Evolutionary conservation across 805 yeast genomes (phyloP).

Genomic region (Tetrapisispora fleetii): DNA sequence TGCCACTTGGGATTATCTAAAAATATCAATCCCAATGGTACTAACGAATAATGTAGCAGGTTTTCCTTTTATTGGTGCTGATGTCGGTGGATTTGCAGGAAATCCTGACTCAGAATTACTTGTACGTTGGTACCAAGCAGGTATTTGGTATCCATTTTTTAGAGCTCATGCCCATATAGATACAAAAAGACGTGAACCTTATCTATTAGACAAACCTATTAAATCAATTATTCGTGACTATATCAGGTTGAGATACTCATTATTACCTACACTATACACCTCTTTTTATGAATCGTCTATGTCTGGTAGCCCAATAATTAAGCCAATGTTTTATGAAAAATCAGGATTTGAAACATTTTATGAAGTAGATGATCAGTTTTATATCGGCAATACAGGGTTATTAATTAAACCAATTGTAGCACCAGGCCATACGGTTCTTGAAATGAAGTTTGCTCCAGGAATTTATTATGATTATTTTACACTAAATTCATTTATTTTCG

Average conservation of each 20-base stretch:
- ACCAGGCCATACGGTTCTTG: slow-evolving; percentile 35
- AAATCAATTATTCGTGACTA: slow-evolving; percentile 59
- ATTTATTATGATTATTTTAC: slow-evolving; percentile 47
- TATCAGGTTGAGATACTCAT: slow-evolving; percentile 57
- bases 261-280: slow-evolving; percentile 75
- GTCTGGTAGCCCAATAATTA: slow-evolving; percentile 60
- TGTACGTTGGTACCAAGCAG: slow-evolving; percentile 92
- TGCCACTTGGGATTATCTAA: slow-evolving; percentile 84
- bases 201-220: slow-evolving; percentile 69
- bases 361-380: slow-evolving; percentile 74
- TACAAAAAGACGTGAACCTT: slow-evolving; percentile 86
- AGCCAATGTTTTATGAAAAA: slow-evolving; percentile 52
- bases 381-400: slow-evolving; percentile 59
- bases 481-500: slow-evolving; percentile 14
- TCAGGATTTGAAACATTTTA: slow-evolving; percentile 36
- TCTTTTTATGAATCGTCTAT: slow-evolving; percentile 55
- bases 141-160: slow-evolving; percentile 93
- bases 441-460: slow-evolving; percentile 36
- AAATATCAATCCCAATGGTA: slow-evolving; percentile 77
- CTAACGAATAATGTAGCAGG: slow-evolving; percentile 74
- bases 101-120: slow-evolving; percentile 74
- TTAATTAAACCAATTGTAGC: slow-evolving; percentile 73
- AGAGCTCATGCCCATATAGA: slow-evolving; percentile 96
- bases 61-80: slow-evolving; percentile 91
- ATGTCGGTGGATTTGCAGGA: slow-evolving; percentile 94